Evolutionary conservation across 2,329 filamentous ascomycete genomes (phyloP), one percentile per base, ranked within the genome.

Genomic region (Magnaporthales sp.): DNA sequence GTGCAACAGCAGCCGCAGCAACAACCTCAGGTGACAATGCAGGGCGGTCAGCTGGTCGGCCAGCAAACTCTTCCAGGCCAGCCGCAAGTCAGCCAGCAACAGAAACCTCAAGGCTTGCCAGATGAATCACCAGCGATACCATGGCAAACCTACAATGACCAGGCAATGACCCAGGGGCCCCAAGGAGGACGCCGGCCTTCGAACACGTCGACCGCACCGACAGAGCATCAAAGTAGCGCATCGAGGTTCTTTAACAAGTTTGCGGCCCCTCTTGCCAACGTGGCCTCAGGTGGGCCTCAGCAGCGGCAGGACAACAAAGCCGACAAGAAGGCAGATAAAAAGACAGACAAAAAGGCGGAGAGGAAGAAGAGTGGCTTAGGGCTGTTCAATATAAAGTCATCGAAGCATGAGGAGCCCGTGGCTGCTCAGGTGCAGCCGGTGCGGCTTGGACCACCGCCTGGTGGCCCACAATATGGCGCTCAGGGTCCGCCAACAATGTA

Each of bases 361-460:
- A 63, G 70, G 30, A 72, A 72, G 19, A 73, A 72, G 63, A 66
- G 70, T 7, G 65, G 69, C 32, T 72, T 72, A 60, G 68, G 70
- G 7, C 64, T 75, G 7, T 67, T 73, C 46, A 68, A 68, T 13
- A 73, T 75, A 61, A 68, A 72, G 24, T 68, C 68, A 6, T 68
- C 71, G 8, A 74, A 73, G 67, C 70, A 72, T 51, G 63, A 68
- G 26, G 71, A 74, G 8, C 63, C 68, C 4, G 30, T 56, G 4
- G 22, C 56, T 60, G 13, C 54, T 26, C 32, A 66, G n/a, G 26
- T 24, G 4, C 30, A 61, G n/a, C 19, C 64, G n/a, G 30, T 31
- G 56, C 31, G 30, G 3, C 67, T 65, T 2, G 70, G 68, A 11
- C 69, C 71, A 2, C 72, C 73, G 13, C 73, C 72, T 0, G 72